Conservation (phyloP, 2,329 filamentous ascomycete genomes). For the Arthrobotrys entomopaga region DNA sequence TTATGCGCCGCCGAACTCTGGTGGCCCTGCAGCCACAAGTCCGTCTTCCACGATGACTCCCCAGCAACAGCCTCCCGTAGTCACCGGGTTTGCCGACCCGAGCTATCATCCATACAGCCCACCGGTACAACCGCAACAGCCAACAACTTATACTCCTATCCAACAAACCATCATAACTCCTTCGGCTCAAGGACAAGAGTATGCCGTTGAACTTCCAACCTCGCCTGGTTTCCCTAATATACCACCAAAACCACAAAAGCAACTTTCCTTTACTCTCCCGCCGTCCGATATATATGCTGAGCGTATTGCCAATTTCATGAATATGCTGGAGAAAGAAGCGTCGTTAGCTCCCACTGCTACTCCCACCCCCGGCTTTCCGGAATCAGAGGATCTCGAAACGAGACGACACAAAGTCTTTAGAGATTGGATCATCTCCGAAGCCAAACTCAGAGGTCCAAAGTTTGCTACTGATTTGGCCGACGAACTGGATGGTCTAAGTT, state of each 20-base stretch:
- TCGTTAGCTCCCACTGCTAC: conserved; percentile 36
- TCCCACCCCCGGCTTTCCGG: conserved; percentile 35
- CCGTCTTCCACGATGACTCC: not conserved
- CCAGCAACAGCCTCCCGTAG: conserved; percentile 2
- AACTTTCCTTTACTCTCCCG: conserved; percentile 48
- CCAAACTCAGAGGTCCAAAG: conserved; percentile 48
- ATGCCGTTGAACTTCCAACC: conserved; percentile 50
- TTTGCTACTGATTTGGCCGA: conserved; percentile 50
- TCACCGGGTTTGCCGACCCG: conserved; percentile 35
- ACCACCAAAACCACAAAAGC: conserved; percentile 48
- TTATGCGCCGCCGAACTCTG: conserved; percentile 27
- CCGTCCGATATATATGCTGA: conserved; percentile 52
- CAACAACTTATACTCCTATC: conserved; percentile 8
- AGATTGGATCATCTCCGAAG: conserved; percentile 46
- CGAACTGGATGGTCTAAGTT: conserved; percentile 46
- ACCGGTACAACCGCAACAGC: conserved; percentile 40
- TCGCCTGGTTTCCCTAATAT: conserved; percentile 39
- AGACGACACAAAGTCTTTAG: conserved; percentile 47
- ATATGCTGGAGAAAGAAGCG: conserved; percentile 51
- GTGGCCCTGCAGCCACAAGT: conserved; percentile 4
- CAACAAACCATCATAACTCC: conserved; percentile 29
- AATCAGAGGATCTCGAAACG: conserved; percentile 49
- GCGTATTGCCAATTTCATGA: conserved; percentile 51
- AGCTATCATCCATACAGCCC: conserved; percentile 34
- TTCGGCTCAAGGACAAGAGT: conserved; percentile 29